Evolutionary conservation across 2,329 filamentous ascomycete species (phyloP).

Genomic region (Amesomyces nigricolor): DNA sequence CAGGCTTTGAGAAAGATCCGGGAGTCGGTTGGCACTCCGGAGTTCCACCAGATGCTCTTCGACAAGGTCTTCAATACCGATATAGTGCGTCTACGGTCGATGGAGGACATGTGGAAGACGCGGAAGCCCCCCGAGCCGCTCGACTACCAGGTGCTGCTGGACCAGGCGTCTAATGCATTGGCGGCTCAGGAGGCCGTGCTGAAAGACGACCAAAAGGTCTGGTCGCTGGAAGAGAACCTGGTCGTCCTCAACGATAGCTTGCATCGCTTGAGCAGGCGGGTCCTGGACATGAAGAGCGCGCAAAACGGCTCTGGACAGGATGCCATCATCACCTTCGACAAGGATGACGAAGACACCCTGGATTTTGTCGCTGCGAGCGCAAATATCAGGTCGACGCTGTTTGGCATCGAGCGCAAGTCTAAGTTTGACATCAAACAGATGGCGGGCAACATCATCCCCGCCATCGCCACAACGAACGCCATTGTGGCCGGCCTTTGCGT

Average conservation of each 20-base stretch:
- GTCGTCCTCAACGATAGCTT: constrained; percentile 82
- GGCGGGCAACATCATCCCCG: constrained; percentile 98
- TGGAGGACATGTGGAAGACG: constrained; percentile 96
- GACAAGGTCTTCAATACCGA: constrained; percentile 89
- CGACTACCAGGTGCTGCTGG: constrained; percentile 57
- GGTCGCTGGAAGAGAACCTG: constrained; percentile 80
- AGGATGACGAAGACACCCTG: constrained; percentile 90
- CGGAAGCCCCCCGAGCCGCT: constrained; percentile 69
- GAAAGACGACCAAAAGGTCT: constrained; percentile 66
- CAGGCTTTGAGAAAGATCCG: constrained; percentile 78
- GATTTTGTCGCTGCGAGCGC: constrained; percentile 90
- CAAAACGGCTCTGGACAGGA: constrained; percentile 43
- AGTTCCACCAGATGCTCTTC: constrained; percentile 77
- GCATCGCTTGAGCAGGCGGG: constrained; percentile 66
- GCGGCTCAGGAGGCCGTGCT: constrained; percentile 52
- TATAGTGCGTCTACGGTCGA: constrained; percentile 72
- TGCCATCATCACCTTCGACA: constrained; percentile 81
- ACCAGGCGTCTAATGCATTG: constrained; percentile 42
- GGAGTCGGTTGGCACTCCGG: constrained; percentile 68
- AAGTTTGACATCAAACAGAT: constrained; percentile 98
- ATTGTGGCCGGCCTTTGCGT: constrained; percentile 92
- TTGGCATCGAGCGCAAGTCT: constrained; percentile 80
- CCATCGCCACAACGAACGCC: constrained; percentile 96
- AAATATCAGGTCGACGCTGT: constrained; percentile 83
- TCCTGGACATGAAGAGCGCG: constrained; percentile 55